These are phyloP conservation scores for Rhododendron mucronatum DNA, from an alignment of 148 eudicot genomes.

Conservation along the genomic window DNA sequence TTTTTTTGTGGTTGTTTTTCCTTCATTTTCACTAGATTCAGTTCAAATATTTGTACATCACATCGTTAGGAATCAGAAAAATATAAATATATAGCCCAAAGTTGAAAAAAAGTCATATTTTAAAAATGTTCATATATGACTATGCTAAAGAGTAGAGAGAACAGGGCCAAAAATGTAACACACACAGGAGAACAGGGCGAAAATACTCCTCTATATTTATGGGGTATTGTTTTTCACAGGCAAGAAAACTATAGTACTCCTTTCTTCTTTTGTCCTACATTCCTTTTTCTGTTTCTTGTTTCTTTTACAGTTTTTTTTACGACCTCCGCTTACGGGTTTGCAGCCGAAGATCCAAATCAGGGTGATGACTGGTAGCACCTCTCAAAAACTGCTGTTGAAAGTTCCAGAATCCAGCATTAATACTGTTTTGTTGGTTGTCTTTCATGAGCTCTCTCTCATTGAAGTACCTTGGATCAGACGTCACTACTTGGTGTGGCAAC, in stretches of 20 bases:
- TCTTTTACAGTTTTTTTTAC: background rate
- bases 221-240: background rate
- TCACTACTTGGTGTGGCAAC: background rate
- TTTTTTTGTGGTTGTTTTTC: too few species aligned
- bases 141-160: too few species aligned
- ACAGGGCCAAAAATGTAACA: too few species aligned
- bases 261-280: background rate
- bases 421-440: background rate
- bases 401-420: background rate
- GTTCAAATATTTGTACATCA: too few species aligned
- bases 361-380: background rate
- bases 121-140: too few species aligned
- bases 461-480: background rate
- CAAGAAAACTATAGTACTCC: background rate
- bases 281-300: background rate
- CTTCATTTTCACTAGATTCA: too few species aligned
- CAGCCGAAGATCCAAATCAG: constrained; percentile 8
- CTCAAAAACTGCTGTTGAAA: background rate
- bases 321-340: background rate
- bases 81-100: too few species aligned
- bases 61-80: too few species aligned
- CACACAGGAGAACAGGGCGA: background rate
- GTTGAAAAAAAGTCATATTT: too few species aligned
- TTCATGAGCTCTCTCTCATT: background rate
- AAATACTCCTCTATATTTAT: background rate